A percentile compares a stretch with the other conserved stretches of the same genome.
phyloP scores from a whole-genome alignment of 2,329 filamentous ascomycete genomes.

The Beauveria australis region DNA sequence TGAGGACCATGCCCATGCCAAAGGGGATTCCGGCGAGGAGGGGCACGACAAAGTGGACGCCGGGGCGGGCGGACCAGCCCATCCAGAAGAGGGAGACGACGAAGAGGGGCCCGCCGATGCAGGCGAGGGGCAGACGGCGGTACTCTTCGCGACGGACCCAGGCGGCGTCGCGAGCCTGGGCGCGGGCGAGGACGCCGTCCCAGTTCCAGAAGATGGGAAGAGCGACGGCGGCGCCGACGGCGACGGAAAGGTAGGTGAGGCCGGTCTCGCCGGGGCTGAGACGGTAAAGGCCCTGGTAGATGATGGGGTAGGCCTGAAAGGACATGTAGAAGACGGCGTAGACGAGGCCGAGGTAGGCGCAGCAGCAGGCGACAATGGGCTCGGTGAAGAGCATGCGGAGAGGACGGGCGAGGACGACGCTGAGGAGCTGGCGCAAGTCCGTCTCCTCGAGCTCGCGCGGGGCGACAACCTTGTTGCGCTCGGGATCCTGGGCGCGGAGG shows the following conservation, averaged over 20 bases:
- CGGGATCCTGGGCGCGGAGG: constrained; percentile 47
- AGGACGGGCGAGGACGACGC: constrained; percentile 62
- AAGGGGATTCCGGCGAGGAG: constrained; percentile 54
- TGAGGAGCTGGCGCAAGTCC: constrained; percentile 50
- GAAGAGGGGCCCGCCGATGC: constrained; percentile 59
- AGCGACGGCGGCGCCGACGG: constrained; percentile 51
- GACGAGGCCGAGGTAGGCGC: constrained; percentile 61
- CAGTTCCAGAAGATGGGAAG: constrained; percentile 56
- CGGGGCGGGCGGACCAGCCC: constrained; percentile 45
- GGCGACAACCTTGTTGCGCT: constrained; percentile 42
- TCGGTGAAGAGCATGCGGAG: constrained; percentile 65
- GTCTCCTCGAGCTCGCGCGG: constrained; percentile 56
- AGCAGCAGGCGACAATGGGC: constrained; percentile 63
- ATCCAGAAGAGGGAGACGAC: constrained; percentile 52
- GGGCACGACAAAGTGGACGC: constrained; percentile 45
- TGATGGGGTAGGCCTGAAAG: constrained; percentile 66
- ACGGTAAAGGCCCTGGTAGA: constrained; percentile 56
- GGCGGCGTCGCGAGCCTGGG: constrained; percentile 36
- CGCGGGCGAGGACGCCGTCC: constrained; percentile 50
- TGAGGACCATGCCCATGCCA: constrained; percentile 52
- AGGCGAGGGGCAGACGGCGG: constrained; percentile 63
- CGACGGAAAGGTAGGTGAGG: constrained; percentile 61
- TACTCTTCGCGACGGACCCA: constrained; percentile 60
- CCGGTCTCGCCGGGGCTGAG: constrained; percentile 58
- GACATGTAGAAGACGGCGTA: constrained; percentile 64